These are phyloP conservation scores for Cerrena zonata DNA, from an alignment of 1,284 basidiomycete species.

Conservation along the genomic window DNA sequence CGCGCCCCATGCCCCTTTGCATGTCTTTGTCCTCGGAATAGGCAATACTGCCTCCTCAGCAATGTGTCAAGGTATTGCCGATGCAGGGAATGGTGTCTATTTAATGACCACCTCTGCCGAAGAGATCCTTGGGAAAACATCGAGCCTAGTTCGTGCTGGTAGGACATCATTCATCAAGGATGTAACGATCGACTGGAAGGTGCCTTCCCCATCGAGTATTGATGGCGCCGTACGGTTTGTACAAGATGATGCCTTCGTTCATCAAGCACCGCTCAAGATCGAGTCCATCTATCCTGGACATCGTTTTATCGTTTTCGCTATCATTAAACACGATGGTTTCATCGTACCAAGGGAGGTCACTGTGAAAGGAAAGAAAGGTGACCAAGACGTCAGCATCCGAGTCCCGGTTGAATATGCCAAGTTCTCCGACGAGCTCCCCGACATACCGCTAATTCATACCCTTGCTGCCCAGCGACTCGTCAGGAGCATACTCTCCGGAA, in stretches of 20 bases:
- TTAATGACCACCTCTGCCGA: constrained; percentile 41
- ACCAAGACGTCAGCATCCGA: constrained; percentile 5
- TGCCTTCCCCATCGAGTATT: constrained; percentile 13
- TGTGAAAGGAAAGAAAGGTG: constrained; percentile 4
- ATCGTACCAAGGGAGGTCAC: constrained; percentile 5
- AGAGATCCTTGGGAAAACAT: constrained; percentile 43
- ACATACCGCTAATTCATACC: constrained; percentile 12
- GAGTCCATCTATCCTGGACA: constrained; percentile 9
- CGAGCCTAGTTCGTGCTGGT: constrained; percentile 44
- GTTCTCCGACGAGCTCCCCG: constrained; percentile 6
- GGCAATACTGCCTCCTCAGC: constrained; percentile 43
- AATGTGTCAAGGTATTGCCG: constrained; percentile 47
- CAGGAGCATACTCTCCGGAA: constrained; percentile 4
- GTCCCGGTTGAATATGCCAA: constrained; percentile 10
- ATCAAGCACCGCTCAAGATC: constrained; percentile 5
- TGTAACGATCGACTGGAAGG: constrained; percentile 46
- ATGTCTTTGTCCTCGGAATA: constrained; percentile 52
- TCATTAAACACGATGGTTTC: constrained; percentile 4
- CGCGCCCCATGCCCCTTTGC: constrained; percentile 27
- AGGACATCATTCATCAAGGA: constrained; percentile 38
- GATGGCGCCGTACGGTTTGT: constrained; percentile 8
- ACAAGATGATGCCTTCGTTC: constrained; percentile 16
- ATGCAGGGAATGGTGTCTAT: constrained; percentile 45
- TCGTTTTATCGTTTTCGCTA: constrained; percentile 9
- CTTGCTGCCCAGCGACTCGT: constrained; percentile 15